Base-by-base conservation (phyloP, 2,329 filamentous ascomycete species). In the Blastomyces gilchristii region DNA sequence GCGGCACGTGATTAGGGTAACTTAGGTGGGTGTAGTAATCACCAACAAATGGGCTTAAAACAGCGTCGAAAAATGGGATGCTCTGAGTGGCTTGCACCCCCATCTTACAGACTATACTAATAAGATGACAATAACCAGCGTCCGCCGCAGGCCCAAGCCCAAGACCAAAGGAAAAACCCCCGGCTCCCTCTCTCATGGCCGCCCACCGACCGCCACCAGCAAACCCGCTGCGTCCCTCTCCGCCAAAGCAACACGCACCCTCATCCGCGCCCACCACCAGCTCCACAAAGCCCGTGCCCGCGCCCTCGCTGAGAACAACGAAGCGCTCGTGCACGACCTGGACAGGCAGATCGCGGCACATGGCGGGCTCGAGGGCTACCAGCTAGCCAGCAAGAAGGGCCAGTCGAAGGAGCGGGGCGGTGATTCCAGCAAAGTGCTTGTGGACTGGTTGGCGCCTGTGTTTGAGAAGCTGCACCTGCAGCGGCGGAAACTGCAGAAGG, bases 361-460 rank as follows among this genome's bases (percentile, higher is more conserved):
- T 60, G 85, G 85, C 8, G 85, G 85, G 0, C 72, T 87, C 61
- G 75, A 82, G 66, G 78, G 76, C 31, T 87, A 87, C 67, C 85
- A 87, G 71, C 77, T 80, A 56, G 85, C 85, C 57, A 86, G 84
- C 74, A 84, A 83, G 65, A 80, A 82, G 59, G 85, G 85, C 0
- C 85, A 87, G 70, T 82, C 83, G 3, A 76, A 77, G 41, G 79
- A 82, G 49, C 80, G 85, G 12, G 85, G 85, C 43, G 85, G 85
- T n/a, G 85, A 87, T 71, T 85, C 84, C 1, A 85, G 83, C 65
- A 81, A 79, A 62, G 72, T 85, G 6, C 75, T 87, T 3, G 75
- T 87, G 53, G 77, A 84, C 64, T 87, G 85, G 85, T 74, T 87
- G 39, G 66, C 67, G 50, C 71, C 73, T 0, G 67, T 69, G 39